Evolutionary conservation across 768 basidiomycete genomes (phyloP).

Genomic region (Panaeolus cyanescens): DNA sequence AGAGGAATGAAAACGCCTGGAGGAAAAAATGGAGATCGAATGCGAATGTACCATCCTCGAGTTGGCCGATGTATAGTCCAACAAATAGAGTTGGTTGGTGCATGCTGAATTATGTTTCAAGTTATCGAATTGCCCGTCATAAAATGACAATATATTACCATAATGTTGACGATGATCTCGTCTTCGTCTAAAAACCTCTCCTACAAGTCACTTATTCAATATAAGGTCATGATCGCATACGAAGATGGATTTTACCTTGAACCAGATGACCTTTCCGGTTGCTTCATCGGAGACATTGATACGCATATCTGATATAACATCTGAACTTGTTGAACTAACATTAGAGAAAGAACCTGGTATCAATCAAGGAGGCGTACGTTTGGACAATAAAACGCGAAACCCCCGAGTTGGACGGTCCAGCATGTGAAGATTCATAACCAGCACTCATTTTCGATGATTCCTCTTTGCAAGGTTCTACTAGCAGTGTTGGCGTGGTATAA

Average conservation of each 20-base stretch:
- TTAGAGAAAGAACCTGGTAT: neutral
- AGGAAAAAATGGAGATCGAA: slow-evolving; percentile 72
- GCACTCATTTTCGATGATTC: too few relatives aligned
- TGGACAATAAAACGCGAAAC: slow-evolving; percentile 27
- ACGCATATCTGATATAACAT: slow-evolving; percentile 70
- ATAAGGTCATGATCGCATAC: neutral
- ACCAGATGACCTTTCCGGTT: slow-evolving; percentile 66
- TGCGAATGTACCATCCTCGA: slow-evolving; percentile 83
- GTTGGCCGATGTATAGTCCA: slow-evolving; percentile 83
- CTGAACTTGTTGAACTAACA: slow-evolving; percentile 48
- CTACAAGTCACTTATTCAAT: slow-evolving; percentile 37
- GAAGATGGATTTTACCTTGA: slow-evolving; percentile 51
- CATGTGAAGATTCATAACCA: neutral
- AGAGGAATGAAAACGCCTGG: slow-evolving; percentile 59
- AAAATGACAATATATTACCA: slow-evolving; percentile 46
- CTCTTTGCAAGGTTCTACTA: too few relatives aligned
- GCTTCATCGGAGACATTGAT: slow-evolving; percentile 63
- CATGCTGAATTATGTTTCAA: slow-evolving; percentile 43
- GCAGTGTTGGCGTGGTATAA: too few relatives aligned
- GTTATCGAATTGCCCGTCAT: neutral
- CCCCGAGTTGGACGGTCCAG: slow-evolving; percentile 3
- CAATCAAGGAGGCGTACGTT: slow-evolving; percentile 25
- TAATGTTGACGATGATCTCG: slow-evolving; percentile 75
- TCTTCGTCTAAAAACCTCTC: slow-evolving; percentile 73
- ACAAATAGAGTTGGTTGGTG: slow-evolving; percentile 59